A percentile compares a stretch with the other conserved stretches of the same genome.
Conservation (phyloP, 78 protist species). For the Dictyostelium brefeldianum region DNA sequence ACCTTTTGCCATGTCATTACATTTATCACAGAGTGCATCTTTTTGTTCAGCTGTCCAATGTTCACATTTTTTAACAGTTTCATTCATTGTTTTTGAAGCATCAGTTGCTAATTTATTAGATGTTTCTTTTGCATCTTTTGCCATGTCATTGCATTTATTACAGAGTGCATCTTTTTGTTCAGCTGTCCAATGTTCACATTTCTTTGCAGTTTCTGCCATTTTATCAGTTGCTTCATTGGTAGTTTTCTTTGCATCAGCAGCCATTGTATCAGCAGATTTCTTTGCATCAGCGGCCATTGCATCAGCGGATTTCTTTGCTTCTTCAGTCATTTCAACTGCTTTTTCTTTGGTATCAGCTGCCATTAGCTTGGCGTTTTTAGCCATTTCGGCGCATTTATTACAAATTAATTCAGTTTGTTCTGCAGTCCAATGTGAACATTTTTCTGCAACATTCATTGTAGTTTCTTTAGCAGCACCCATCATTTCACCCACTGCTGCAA, state of each 20-base stretch:
- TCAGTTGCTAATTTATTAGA: neutral
- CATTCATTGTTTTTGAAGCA: neutral
- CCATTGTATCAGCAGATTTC: neutral
- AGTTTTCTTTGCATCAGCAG: neutral
- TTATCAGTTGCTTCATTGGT: neutral
- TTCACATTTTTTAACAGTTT: conserved; percentile 23
- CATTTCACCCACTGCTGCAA: conserved; percentile 5
- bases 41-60: conserved; percentile 37
- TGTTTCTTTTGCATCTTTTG: conserved; percentile 12
- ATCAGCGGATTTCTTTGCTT: neutral
- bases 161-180: conserved; percentile 18
- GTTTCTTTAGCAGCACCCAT: neutral
- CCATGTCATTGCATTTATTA: neutral
- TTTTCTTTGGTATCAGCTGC: conserved; percentile 4
- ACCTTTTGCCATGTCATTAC: neutral
- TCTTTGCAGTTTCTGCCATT: neutral
- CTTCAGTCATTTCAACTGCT: neutral
- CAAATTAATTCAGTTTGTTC: conserved; percentile 5
- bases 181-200: conserved; percentile 37
- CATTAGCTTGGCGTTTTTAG: neutral
- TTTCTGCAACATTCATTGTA: neutral
- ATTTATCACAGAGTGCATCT: neutral
- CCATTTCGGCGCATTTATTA: neutral
- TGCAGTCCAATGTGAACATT: conserved; percentile 31
- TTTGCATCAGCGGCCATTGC: neutral